Percentiles rank a stretch among this genome's conserved stretches.
phyloP scores from a whole-genome alignment of 352 stramenopile genomes.

The Globisporangium sylvaticum region DNA sequence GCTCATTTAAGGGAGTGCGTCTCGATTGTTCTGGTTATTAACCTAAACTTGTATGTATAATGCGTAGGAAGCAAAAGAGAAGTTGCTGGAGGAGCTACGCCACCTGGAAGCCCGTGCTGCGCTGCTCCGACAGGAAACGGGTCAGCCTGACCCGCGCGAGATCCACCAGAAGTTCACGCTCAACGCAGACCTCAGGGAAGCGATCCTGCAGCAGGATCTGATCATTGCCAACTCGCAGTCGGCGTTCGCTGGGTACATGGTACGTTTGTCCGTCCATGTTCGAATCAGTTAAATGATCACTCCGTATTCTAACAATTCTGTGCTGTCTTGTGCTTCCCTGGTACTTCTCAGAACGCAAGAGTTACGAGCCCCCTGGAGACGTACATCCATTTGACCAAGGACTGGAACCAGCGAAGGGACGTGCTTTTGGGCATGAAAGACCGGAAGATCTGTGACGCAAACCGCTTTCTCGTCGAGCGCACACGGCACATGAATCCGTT shows the following conservation, averaged over 20 bases:
- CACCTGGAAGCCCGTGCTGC: constrained; percentile 9
- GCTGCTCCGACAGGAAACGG: constrained; percentile 5
- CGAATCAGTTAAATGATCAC: too few relatives aligned
- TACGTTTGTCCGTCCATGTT: too few relatives aligned
- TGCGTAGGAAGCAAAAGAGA: constrained; percentile 6
- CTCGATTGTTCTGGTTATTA: too few relatives aligned
- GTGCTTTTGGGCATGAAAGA: constrained; percentile 24
- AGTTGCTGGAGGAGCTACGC: constrained; percentile 8
- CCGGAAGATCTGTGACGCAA: constrained; percentile 26
- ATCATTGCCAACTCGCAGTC: constrained; percentile 7
- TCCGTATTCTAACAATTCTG: too few relatives aligned
- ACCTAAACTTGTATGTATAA: too few relatives aligned
- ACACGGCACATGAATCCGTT: constrained; percentile 21
- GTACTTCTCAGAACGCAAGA: background rate
- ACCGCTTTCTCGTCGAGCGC: constrained; percentile 33
- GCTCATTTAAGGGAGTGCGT: too few relatives aligned
- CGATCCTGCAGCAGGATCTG: constrained; percentile 9
- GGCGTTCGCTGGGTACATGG: constrained; percentile 5
- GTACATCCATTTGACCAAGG: constrained; percentile 16
- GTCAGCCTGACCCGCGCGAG: background rate
- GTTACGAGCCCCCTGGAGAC: constrained; percentile 4
- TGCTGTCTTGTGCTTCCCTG: background rate
- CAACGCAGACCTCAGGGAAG: constrained; percentile 4
- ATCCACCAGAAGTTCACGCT: background rate
- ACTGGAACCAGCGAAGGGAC: constrained; percentile 23